Conservation (phyloP, 495 filamentous ascomycete species). For the Neurospora sp. region DNA sequence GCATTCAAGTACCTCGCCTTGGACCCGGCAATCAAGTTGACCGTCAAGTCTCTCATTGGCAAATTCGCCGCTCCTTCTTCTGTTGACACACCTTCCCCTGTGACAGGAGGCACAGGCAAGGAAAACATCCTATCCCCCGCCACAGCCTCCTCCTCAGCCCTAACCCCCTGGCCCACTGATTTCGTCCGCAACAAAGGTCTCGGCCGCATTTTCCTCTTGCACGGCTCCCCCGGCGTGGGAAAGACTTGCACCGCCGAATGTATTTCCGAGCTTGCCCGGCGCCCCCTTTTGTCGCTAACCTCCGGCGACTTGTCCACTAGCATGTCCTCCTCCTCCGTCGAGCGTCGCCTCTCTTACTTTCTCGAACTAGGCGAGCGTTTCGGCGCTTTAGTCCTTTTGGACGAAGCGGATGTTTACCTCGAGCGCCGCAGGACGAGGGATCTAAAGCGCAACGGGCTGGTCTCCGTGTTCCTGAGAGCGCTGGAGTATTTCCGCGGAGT, state of each 20-base stretch:
- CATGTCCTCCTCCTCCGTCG: slow-evolving; percentile 20
- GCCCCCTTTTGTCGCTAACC: slow-evolving; percentile 29
- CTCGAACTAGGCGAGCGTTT: slow-evolving; percentile 31
- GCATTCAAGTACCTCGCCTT: slow-evolving; percentile 34
- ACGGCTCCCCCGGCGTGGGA: slow-evolving; percentile 42
- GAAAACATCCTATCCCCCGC: background rate
- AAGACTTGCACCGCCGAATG: slow-evolving; percentile 41
- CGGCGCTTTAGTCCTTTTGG: slow-evolving; percentile 32
- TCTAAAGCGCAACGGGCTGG: slow-evolving; percentile 66
- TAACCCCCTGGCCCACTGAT: slow-evolving; percentile 28
- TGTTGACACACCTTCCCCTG: too few species aligned
- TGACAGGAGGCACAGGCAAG: too few species aligned
- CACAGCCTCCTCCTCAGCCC: slow-evolving; percentile 19
- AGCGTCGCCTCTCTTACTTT: slow-evolving; percentile 30
- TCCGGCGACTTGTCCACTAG: slow-evolving; percentile 30
- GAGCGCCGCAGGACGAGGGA: slow-evolving; percentile 63
- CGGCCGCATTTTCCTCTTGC: slow-evolving; percentile 42
- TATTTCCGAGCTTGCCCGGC: slow-evolving; percentile 28
- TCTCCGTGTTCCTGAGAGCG: slow-evolving; percentile 48
- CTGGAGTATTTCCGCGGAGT: slow-evolving; percentile 35
- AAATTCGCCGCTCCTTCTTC: slow-evolving; percentile 16
- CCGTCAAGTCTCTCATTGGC: slow-evolving; percentile 33
- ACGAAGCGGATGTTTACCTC: slow-evolving; percentile 39
- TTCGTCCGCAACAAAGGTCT: slow-evolving; percentile 38
- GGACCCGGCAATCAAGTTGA: slow-evolving; percentile 27